Percentiles rank a stretch among this genome's conserved stretches.
Conservation (phyloP, 352 stramenopile species). For the Thraustotheca clavata region DNA sequence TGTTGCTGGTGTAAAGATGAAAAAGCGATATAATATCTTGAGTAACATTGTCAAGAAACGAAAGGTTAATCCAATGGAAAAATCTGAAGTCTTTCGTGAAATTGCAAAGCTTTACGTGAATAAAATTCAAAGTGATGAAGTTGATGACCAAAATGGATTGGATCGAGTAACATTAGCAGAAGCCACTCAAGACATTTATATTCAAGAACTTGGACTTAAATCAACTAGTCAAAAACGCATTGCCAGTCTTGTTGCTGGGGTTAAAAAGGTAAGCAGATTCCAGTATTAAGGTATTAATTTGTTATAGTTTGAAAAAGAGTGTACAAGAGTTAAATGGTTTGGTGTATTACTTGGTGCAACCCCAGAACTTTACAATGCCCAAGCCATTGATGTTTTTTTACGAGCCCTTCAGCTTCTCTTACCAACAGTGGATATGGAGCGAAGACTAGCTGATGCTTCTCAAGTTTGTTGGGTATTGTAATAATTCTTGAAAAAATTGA, state of each 20-base stretch:
- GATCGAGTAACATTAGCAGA: constrained; percentile 38
- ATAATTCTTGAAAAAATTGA: constrained; percentile 31
- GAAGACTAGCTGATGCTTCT: constrained; percentile 39
- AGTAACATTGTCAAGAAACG: constrained; percentile 15
- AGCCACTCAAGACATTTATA: constrained; percentile 49
- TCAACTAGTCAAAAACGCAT: constrained; percentile 45
- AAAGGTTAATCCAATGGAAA: not conserved
- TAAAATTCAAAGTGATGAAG: constrained; percentile 41
- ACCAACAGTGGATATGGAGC: constrained; percentile 31
- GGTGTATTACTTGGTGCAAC: constrained; percentile 11
- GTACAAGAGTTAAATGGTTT: constrained; percentile 9
- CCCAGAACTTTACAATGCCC: constrained; percentile 26
- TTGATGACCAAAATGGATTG: constrained; percentile 29
- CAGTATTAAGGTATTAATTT: not conserved
- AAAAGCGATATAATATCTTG: constrained; percentile 19
- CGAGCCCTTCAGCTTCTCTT: constrained; percentile 39
- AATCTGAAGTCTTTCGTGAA: constrained; percentile 31
- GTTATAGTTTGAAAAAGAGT: constrained; percentile 15
- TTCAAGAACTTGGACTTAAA: constrained; percentile 59
- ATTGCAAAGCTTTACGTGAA: constrained; percentile 53
- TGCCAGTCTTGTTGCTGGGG: constrained; percentile 34
- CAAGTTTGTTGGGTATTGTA: constrained; percentile 38
- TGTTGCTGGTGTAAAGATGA: constrained; percentile 5
- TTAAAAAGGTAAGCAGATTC: constrained; percentile 24
- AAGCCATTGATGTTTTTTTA: constrained; percentile 53